A percentile compares a stretch with the other conserved stretches of the same genome.
phyloP scores from a whole-genome alignment of 1,284 basidiomycete genomes.

The Waitea zeae region DNA sequence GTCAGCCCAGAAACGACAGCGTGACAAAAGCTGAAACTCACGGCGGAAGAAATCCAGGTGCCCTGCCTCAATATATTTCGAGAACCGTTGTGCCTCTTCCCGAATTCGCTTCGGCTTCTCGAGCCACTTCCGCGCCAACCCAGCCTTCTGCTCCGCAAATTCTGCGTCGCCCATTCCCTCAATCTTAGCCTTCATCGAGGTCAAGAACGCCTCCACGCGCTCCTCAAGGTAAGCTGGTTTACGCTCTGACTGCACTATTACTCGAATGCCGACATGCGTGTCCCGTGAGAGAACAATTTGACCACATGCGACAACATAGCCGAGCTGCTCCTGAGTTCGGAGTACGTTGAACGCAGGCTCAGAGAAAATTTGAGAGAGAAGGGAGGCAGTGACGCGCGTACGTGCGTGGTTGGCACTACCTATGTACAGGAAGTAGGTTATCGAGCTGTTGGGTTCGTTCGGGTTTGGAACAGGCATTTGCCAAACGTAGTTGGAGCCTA shows the following conservation, averaged over 20 bases:
- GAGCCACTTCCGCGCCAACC: slow-evolving; percentile 45
- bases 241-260: slow-evolving; percentile 86
- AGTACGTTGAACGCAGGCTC: slow-evolving; percentile 92
- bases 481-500: slow-evolving; percentile 62
- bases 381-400: slow-evolving; percentile 37
- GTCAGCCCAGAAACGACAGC: slow-evolving; percentile 6
- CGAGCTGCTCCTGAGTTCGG: slow-evolving; percentile 94
- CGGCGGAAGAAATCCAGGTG: slow-evolving; percentile 64
- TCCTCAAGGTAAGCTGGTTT: slow-evolving; percentile 73
- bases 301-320: slow-evolving; percentile 69
- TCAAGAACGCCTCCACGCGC: slow-evolving; percentile 79
- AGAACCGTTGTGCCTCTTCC: slow-evolving; percentile 50
- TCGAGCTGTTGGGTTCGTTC: slow-evolving; percentile 74
- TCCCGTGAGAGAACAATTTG: slow-evolving; percentile 37
- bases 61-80: slow-evolving; percentile 55
- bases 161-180: slow-evolving; percentile 22
- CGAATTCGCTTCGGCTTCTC: slow-evolving; percentile 60
- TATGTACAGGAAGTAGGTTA: slow-evolving; percentile 68
- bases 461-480: slow-evolving; percentile 63
- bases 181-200: slow-evolving; percentile 34
- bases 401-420: slow-evolving; percentile 41
- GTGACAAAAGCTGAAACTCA: slow-evolving; percentile 20
- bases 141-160: slow-evolving; percentile 35
- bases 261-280: slow-evolving; percentile 65
- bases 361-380: slow-evolving; percentile 62